A percentile compares a stretch with the other conserved stretches of the same genome.
phyloP scores from a whole-genome alignment of 768 basidiomycete species.

The Lactarius psammicola region DNA sequence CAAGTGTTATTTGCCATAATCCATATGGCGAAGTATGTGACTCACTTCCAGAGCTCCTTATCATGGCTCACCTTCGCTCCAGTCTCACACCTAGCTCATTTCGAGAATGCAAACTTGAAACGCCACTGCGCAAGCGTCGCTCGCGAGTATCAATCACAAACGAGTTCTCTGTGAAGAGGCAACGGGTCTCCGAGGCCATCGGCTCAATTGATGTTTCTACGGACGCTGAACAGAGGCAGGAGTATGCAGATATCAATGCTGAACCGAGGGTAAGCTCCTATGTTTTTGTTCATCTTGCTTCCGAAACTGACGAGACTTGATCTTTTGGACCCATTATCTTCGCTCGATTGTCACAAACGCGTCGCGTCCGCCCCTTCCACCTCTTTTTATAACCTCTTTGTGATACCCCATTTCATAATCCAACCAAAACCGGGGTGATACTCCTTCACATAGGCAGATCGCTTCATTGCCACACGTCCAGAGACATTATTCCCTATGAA shows the following conservation, averaged over 20 bases:
- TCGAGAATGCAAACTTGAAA: constrained; percentile 28
- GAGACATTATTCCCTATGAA: constrained; percentile 54
- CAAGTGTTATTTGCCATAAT: constrained; percentile 1
- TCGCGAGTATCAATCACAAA: constrained; percentile 29
- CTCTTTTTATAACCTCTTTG: not conserved
- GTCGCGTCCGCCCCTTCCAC: constrained; percentile 4
- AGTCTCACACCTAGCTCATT: constrained; percentile 23
- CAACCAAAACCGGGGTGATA: not conserved
- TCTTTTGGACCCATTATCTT: not conserved
- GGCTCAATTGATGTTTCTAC: constrained; percentile 21
- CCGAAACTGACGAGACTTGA: not conserved
- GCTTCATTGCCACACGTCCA: constrained; percentile 57
- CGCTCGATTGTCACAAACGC: constrained; percentile 7
- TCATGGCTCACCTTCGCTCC: not conserved
- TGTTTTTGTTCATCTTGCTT: not conserved
- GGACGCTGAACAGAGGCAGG: constrained; percentile 14
- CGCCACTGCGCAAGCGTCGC: constrained; percentile 27
- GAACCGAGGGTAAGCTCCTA: constrained; percentile 25
- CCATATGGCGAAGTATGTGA: constrained; percentile 20
- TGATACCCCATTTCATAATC: too few species aligned
- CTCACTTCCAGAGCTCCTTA: not conserved
- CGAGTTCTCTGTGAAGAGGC: constrained; percentile 29
- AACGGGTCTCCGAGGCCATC: constrained; percentile 26
- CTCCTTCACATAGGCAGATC: constrained; percentile 47
- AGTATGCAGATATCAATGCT: constrained; percentile 26